These are phyloP conservation scores for Salix koriyanagi DNA, from an alignment of 345 rosid species.

Conservation along the genomic window DNA sequence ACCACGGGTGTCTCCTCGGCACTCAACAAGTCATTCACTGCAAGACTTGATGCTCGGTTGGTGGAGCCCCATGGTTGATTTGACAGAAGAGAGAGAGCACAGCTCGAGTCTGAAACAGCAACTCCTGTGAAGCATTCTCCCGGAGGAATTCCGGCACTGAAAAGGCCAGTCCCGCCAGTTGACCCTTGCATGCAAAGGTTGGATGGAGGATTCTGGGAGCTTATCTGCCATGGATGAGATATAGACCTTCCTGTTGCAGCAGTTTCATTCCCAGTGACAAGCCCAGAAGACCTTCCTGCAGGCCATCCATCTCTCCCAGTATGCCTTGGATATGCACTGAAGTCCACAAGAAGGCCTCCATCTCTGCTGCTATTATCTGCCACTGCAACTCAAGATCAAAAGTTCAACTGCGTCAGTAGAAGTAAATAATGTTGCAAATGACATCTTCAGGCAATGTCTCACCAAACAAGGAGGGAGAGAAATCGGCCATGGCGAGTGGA, in stretches of 20 bases:
- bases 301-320: conserved; percentile 41
- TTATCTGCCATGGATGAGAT: conserved; percentile 41
- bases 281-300: conserved; percentile 28
- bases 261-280: conserved; percentile 22
- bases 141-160: conserved; percentile 45
- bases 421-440: not conserved
- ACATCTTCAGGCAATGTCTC: conserved; percentile 12
- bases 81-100: conserved; percentile 99
- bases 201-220: conserved; percentile 44
- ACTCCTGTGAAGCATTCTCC: conserved; percentile 69
- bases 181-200: conserved; percentile 49
- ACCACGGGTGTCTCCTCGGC: conserved; percentile 42
- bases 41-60: conserved; percentile 35
- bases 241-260: conserved; percentile 28
- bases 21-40: conserved; percentile 32
- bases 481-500: conserved; percentile 53
- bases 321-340: conserved; percentile 42
- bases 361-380: conserved; percentile 47
- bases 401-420: not conserved
- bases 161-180: conserved; percentile 41
- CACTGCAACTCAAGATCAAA: not conserved
- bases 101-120: conserved; percentile 47
- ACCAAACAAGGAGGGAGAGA: conserved; percentile 59
- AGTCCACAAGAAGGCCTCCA: conserved; percentile 57
- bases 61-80: conserved; percentile 64